Evolutionary conservation across 305 asterid species (phyloP).

Genomic region (Solanum chacoense): DNA sequence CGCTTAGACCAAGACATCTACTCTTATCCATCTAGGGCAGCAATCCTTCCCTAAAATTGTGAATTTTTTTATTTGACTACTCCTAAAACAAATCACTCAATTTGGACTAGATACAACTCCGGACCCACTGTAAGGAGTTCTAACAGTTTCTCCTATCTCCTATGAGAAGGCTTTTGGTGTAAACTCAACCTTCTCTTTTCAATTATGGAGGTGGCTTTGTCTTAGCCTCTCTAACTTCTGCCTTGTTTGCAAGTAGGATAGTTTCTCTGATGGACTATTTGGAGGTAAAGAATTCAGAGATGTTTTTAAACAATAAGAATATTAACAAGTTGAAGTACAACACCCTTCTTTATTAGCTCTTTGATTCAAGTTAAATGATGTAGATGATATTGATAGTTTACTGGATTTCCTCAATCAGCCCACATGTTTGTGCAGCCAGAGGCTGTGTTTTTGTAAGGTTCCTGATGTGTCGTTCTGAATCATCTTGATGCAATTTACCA

Average conservation of each 20-base stretch:
- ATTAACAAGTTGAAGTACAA: neutral
- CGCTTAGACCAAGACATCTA: neutral
- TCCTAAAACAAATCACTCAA: neutral
- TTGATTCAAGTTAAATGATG: neutral
- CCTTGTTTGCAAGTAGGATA: neutral
- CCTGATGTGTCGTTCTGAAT: neutral
- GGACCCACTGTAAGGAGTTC: neutral
- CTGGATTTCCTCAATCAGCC: neutral
- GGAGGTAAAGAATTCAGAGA: neutral
- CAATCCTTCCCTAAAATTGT: neutral
- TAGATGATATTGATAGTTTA: neutral
- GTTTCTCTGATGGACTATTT: neutral
- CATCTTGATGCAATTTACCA: neutral
- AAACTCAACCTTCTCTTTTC: neutral
- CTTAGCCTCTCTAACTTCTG: neutral
- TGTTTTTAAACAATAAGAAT: neutral
- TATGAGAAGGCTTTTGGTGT: neutral
- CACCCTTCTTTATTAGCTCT: neutral
- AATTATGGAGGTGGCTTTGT: neutral
- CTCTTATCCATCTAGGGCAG: neutral
- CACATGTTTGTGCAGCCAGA: neutral
- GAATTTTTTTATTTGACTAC: neutral
- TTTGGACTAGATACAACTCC: neutral
- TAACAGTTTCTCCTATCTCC: neutral
- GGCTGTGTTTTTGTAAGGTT: neutral